phyloP scores from a whole-genome alignment of 2,329 filamentous ascomycete species.

The Hawksworthiomyces lignivorus region DNA sequence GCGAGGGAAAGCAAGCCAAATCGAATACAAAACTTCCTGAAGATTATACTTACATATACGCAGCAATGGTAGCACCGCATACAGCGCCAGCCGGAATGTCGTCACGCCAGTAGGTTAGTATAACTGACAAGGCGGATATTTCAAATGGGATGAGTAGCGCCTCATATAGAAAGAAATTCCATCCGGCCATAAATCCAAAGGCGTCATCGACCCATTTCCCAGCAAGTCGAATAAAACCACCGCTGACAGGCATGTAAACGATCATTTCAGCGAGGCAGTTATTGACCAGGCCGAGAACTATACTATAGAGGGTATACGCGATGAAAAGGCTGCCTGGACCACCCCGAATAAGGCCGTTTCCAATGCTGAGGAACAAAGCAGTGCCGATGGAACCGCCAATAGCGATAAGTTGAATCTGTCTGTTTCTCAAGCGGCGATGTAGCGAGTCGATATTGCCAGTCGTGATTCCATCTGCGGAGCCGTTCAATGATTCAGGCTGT shows the following conservation, averaged over 20 bases:
- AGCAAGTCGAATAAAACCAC: constrained; percentile 57
- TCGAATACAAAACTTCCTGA: background rate
- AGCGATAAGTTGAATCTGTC: constrained; percentile 51
- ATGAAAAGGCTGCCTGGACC: constrained; percentile 38
- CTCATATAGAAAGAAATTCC: constrained; percentile 37
- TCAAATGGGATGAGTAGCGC: constrained; percentile 34
- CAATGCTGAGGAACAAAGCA: constrained; percentile 55
- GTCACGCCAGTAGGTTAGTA: constrained; percentile 38
- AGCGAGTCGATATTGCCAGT: constrained; percentile 27
- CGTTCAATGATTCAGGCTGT: background rate
- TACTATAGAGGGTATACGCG: constrained; percentile 48
- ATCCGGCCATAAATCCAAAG: constrained; percentile 47
- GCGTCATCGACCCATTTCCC: constrained; percentile 61
- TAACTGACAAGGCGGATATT: constrained; percentile 32
- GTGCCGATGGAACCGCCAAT: constrained; percentile 52
- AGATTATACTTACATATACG: constrained; percentile 12
- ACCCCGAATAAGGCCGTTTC: constrained; percentile 34
- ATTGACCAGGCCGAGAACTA: constrained; percentile 53
- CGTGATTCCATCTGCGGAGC: constrained; percentile 6
- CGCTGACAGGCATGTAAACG: constrained; percentile 53
- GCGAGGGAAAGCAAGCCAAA: background rate
- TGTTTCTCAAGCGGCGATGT: constrained; percentile 43
- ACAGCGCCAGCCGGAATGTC: constrained; percentile 41
- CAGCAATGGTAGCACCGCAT: constrained; percentile 43
- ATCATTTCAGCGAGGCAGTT: constrained; percentile 60